phyloP scores from a whole-genome alignment of 768 basidiomycete species.

The Krasilnikovozyma curviuscula region DNA sequence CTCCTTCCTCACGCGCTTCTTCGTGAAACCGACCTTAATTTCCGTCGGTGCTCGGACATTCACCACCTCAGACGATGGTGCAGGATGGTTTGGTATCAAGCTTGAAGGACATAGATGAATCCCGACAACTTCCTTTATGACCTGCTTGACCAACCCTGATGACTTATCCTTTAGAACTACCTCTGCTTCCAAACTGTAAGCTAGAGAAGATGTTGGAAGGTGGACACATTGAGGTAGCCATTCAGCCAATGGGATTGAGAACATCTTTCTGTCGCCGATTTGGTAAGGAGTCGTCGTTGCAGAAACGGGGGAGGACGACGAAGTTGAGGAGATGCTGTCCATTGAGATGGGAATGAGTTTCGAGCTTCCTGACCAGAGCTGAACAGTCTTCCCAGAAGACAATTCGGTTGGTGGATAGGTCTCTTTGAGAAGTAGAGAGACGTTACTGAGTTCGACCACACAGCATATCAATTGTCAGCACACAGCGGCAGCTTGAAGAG shows the following conservation, averaged over 20 bases:
- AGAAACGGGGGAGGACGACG: not conserved
- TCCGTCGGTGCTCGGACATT: too few species aligned
- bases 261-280: not conserved
- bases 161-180: too few species aligned
- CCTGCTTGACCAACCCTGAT: too few species aligned
- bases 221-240: constrained; percentile 8
- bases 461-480: not conserved
- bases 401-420: too few species aligned
- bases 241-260: constrained; percentile 1
- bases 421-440: not conserved
- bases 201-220: not conserved
- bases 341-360: not conserved
- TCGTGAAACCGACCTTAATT: constrained; percentile 1
- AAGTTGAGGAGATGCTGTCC: not conserved
- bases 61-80: too few species aligned
- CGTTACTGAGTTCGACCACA: not conserved
- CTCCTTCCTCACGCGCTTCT: constrained; percentile 2
- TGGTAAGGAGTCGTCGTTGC: not conserved
- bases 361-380: not conserved
- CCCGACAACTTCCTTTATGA: constrained; percentile 4
- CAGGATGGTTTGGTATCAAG: constrained; percentile 1
- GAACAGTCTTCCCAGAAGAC: not conserved
- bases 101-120: constrained; percentile 7
- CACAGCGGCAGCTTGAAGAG: not conserved
- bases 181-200: too few species aligned